Evolutionary conservation across 176 grass and related monocot genomes (phyloP).

Genomic region (Chloris gayana): DNA sequence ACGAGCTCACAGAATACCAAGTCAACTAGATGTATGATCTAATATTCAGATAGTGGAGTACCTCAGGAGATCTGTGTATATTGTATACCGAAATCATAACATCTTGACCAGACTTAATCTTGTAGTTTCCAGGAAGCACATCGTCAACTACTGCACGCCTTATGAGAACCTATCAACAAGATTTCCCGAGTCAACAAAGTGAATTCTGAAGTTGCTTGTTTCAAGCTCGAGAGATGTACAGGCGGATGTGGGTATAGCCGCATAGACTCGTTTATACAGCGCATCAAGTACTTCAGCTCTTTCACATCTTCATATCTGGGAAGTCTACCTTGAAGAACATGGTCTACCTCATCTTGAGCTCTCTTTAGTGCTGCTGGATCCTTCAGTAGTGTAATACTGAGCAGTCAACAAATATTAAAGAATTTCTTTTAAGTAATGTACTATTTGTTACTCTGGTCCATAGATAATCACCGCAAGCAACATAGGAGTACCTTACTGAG

Average conservation of each 20-base stretch:
- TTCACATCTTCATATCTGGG: slow-evolving; percentile 98
- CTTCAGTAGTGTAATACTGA: slow-evolving; percentile 69
- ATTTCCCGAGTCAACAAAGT: slow-evolving; percentile 38
- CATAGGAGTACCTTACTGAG: slow-evolving; percentile 83
- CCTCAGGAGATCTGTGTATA: slow-evolving; percentile 90
- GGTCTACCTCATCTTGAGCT: slow-evolving; percentile 88
- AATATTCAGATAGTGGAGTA: slow-evolving; percentile 50
- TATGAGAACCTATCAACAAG: slow-evolving; percentile 73
- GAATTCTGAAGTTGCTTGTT: slow-evolving; percentile 30
- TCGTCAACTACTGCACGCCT: slow-evolving; percentile 84
- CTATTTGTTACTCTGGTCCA: slow-evolving; percentile 27
- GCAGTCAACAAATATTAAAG: slow-evolving; percentile 70
- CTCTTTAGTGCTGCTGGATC: slow-evolving; percentile 66
- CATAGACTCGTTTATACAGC: slow-evolving; percentile 98
- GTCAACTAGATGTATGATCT: not conserved
- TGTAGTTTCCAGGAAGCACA: slow-evolving; percentile 93
- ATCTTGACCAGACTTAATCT: slow-evolving; percentile 88
- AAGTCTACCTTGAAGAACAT: slow-evolving; percentile 88
- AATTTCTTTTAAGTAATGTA: slow-evolving; percentile 46
- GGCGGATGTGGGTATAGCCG: slow-evolving; percentile 97
- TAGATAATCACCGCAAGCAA: slow-evolving; percentile 12
- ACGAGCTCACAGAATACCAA: not conserved
- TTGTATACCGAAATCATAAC: slow-evolving; percentile 99
- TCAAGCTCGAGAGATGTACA: slow-evolving; percentile 60
- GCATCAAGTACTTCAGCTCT: slow-evolving; percentile 98